These are phyloP conservation scores for Botryobasidium botryosum DNA, from an alignment of 768 basidiomycete species.

Conservation along the genomic window DNA sequence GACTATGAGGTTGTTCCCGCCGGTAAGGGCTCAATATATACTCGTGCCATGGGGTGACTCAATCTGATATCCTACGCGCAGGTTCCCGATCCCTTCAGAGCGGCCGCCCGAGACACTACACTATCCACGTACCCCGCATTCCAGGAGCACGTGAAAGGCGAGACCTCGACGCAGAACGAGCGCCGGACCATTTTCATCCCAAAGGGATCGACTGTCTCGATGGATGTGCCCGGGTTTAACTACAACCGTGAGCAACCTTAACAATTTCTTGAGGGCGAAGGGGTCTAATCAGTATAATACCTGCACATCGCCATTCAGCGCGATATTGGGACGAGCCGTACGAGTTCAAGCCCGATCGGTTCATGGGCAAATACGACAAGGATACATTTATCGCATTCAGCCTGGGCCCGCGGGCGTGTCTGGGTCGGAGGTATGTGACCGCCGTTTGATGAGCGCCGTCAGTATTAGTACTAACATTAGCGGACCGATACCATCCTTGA, in stretches of 20 bases:
- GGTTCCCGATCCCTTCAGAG: neutral
- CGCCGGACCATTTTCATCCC: constrained; percentile 2
- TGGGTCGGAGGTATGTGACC: too few relatives aligned
- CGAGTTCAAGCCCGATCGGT: constrained; percentile 7
- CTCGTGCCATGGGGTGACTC: too few relatives aligned
- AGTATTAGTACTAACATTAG: too few relatives aligned
- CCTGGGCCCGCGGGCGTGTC: constrained; percentile 4
- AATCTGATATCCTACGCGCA: too few relatives aligned
- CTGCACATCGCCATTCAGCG: neutral
- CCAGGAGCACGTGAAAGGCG: neutral
- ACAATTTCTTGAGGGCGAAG: neutral
- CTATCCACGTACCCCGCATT: neutral
- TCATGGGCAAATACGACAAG: constrained; percentile 1
- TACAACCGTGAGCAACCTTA: constrained; percentile 4
- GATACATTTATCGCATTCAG: constrained; percentile 7
- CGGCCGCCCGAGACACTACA: neutral
- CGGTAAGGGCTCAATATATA: too few relatives aligned
- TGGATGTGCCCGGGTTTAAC: constrained; percentile 3
- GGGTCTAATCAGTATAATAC: neutral
- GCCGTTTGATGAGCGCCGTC: too few relatives aligned
- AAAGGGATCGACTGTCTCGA: constrained; percentile 4
- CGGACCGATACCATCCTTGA: too few relatives aligned
- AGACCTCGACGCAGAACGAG: neutral
- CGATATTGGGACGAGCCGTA: constrained; percentile 8
- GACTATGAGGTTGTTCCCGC: too few relatives aligned